These are phyloP conservation scores for Hirschfeldia incana DNA, from an alignment of 345 rosid species.

Conservation along the genomic window DNA sequence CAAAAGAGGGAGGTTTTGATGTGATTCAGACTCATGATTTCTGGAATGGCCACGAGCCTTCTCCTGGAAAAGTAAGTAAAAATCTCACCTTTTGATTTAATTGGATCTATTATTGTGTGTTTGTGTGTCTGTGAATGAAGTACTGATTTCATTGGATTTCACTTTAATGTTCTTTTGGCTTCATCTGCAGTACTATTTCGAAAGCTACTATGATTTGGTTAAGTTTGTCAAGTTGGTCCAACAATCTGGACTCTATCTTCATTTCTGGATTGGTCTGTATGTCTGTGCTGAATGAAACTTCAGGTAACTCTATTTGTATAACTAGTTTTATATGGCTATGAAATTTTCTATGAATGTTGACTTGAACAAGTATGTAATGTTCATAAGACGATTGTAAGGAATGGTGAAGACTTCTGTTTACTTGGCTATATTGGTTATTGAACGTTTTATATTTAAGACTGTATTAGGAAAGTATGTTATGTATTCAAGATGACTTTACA, in stretches of 20 bases:
- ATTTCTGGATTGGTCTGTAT: constrained; percentile 98
- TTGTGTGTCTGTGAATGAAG: constrained; percentile 15
- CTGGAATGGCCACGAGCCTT: constrained; percentile 98
- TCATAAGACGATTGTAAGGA: too few relatives aligned
- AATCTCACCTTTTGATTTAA: constrained; percentile 12
- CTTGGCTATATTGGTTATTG: too few relatives aligned
- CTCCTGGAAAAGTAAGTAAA: constrained; percentile 72
- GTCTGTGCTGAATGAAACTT: constrained; percentile 99
- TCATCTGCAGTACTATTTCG: constrained; percentile 72
- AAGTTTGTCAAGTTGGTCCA: constrained; percentile 60
- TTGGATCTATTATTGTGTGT: neutral
- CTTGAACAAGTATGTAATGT: too few relatives aligned
- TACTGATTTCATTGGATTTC: constrained; percentile 27
- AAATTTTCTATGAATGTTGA: too few relatives aligned
- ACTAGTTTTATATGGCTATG: neutral
- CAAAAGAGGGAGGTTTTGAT: constrained; percentile 94
- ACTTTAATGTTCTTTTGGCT: constrained; percentile 20
- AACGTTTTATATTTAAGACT: too few relatives aligned
- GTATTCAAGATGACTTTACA: too few relatives aligned
- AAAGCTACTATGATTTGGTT: constrained; percentile 73
- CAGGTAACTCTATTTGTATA: constrained; percentile 56
- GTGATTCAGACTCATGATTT: constrained; percentile 99
- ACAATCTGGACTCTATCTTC: constrained; percentile 87
- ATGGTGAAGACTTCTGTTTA: too few relatives aligned
- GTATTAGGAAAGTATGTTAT: too few relatives aligned